Base-by-base conservation (phyloP, 495 filamentous ascomycete genomes). In the Aspergillus ellipticus region DNA sequence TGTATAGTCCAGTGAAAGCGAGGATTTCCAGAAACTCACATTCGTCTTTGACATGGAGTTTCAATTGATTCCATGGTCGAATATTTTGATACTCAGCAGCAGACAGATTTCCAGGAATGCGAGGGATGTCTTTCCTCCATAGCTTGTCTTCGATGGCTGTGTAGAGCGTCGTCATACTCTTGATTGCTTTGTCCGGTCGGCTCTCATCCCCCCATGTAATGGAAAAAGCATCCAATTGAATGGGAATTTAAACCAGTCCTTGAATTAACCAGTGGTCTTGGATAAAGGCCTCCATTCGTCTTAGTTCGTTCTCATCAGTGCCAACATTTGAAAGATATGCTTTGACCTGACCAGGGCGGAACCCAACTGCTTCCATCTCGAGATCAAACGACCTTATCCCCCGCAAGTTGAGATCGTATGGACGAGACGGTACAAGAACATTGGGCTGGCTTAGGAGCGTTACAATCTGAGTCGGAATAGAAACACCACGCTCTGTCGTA, bases 151-250 rank as follows among this genome's bases (percentile, higher is more conserved):
- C 59, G 47, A 71, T 72, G 10, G 57, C 64, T 58, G 60, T 33
- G 55, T 74, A 74, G 15, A 73, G 21, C 28, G 55, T 57, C 13
- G 71, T 70, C 63, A 72, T 72, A 29, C 63, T 72, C 31, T 65
- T 41, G 21, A 51, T 53, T 19, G 10, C 29, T 13, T 41, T 39
- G 35, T 51, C 45, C 17, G 42, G 8, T 21, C n/a, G n/a, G n/a
- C 15, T 17, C 35, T 61, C 51, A 16, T 42, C 20, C 29, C 56
- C 54, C 72, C 67, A 75, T 29, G 43, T 61, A 50, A 61, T 70
- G 49, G 68, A 72, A 46, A 75, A 55, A 11, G 67, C 71, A 62
- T 75, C 72, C 41, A 75, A 50, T 58, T 74, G 67, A 41, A 75
- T 68, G 3, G 51, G 51, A 21, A 59, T 54, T 28, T 26, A 31